Percentiles rank a stretch among this genome's conserved stretches.
These are phyloP conservation scores for Paramarasmius palmivorus DNA, from an alignment of 1,284 basidiomycete genomes.

Conservation along the genomic window DNA sequence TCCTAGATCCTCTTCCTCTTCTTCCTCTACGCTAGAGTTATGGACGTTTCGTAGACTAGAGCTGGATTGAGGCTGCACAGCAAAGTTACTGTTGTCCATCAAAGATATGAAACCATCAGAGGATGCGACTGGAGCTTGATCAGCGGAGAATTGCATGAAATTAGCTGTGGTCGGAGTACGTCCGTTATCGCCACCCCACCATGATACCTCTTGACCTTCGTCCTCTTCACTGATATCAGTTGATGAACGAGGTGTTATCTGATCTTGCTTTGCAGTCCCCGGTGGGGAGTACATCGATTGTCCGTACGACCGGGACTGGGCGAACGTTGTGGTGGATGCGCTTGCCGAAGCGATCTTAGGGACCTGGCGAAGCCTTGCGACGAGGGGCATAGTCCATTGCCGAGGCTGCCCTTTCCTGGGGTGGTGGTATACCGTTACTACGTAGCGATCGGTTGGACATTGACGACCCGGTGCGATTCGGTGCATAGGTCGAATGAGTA, in stretches of 20 bases:
- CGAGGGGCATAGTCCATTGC: slow-evolving; percentile 68
- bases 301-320: slow-evolving; percentile 42
- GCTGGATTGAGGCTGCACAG: slow-evolving; percentile 38
- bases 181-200: slow-evolving; percentile 66
- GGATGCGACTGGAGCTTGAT: slow-evolving; percentile 36
- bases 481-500: slow-evolving; percentile 30
- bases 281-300: slow-evolving; percentile 31
- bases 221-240: slow-evolving; percentile 33
- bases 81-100: slow-evolving; percentile 68
- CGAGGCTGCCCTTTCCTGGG: slow-evolving; percentile 71
- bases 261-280: slow-evolving; percentile 31
- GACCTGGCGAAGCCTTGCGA: slow-evolving; percentile 49
- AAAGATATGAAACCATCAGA: slow-evolving; percentile 80
- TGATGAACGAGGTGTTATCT: slow-evolving; percentile 35
- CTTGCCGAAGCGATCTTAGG: slow-evolving; percentile 55
- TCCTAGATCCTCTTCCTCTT: slow-evolving; percentile 88
- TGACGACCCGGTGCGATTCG: slow-evolving; percentile 60
- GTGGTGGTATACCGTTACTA: slow-evolving; percentile 38
- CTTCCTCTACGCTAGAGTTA: slow-evolving; percentile 42
- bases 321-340: slow-evolving; percentile 48
- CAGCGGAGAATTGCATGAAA: slow-evolving; percentile 54
- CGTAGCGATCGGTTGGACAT: slow-evolving; percentile 51
- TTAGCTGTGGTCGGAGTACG: slow-evolving; percentile 67
- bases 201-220: slow-evolving; percentile 43
- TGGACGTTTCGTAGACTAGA: slow-evolving; percentile 21